A percentile compares a stretch with the other conserved stretches of the same genome.
These are phyloP conservation scores for Colletotrichum coccodes DNA, from an alignment of 2,329 filamentous ascomycete species.

Conservation along the genomic window DNA sequence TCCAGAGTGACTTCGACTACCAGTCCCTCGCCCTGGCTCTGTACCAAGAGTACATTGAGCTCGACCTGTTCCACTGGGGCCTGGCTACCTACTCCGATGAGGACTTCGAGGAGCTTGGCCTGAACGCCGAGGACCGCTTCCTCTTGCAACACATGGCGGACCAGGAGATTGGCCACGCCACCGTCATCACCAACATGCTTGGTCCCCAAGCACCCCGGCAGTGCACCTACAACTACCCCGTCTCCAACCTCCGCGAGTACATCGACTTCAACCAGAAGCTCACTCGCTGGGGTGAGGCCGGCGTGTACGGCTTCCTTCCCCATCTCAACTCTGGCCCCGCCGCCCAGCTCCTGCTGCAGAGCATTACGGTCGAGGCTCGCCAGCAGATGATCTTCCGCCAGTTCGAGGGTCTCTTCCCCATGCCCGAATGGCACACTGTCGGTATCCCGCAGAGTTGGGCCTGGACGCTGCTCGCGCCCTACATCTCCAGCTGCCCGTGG, in stretches of 20 bases:
- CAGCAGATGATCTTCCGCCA: constrained; percentile 90
- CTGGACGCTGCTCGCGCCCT: constrained; percentile 84
- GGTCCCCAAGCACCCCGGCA: constrained; percentile 75
- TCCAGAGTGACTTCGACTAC: constrained; percentile 85
- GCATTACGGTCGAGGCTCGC: constrained; percentile 81
- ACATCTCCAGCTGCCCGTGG: constrained; percentile 79
- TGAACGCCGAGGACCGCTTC: constrained; percentile 75
- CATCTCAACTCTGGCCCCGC: constrained; percentile 82
- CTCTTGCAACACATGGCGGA: constrained; percentile 81
- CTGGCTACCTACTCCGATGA: constrained; percentile 74
- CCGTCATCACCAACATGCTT: constrained; percentile 81
- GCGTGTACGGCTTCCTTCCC: constrained; percentile 83
- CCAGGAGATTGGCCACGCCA: constrained; percentile 83
- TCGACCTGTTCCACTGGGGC: constrained; percentile 84
- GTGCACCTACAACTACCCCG: constrained; percentile 87
- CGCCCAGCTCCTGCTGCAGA: constrained; percentile 77
- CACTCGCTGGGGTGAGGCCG: constrained; percentile 83
- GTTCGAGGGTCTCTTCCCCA: constrained; percentile 81
- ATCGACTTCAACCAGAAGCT: constrained; percentile 88
- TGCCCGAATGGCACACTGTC: constrained; percentile 84
- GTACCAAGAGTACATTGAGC: constrained; percentile 87
- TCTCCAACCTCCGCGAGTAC: constrained; percentile 77
- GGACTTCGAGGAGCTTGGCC: constrained; percentile 75
- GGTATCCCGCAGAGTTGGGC: constrained; percentile 87
- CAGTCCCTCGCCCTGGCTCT: constrained; percentile 79